Evolutionary conservation across 2,329 filamentous ascomycete species (phyloP).

Genomic region (Ophiostoma novo-ulmi): DNA sequence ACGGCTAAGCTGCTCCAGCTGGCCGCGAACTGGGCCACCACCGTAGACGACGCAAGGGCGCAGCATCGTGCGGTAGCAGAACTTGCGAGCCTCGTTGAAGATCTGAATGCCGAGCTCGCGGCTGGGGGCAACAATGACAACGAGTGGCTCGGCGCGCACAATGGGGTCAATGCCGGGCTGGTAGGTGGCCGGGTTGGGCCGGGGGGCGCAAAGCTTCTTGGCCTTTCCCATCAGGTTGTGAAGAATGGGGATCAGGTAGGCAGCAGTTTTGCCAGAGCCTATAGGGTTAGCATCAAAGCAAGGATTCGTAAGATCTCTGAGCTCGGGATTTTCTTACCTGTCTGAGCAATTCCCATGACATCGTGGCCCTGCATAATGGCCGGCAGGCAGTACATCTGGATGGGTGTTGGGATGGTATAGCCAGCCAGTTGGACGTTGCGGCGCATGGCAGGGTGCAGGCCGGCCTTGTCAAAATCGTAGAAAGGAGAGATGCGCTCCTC

Average conservation of each 20-base stretch:
- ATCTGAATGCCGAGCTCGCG: conserved; percentile 91
- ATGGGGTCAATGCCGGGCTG: conserved; percentile 41
- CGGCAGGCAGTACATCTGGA: conserved; percentile 80
- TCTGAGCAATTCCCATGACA: conserved; percentile 85
- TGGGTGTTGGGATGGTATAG: conserved; percentile 72
- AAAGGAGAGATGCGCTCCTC: conserved; percentile 47
- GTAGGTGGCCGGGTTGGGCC: conserved; percentile 60
- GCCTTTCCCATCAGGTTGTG: conserved; percentile 95
- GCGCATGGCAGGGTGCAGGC: conserved; percentile 77
- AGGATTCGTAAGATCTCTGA: neutral
- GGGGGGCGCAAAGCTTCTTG: conserved; percentile 74
- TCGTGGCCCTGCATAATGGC: conserved; percentile 72
- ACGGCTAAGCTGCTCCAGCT: conserved; percentile 66
- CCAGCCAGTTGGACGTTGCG: conserved; percentile 69
- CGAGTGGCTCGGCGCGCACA: conserved; percentile 76
- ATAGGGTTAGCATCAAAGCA: neutral
- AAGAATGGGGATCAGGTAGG: conserved; percentile 82
- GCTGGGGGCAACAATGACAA: conserved; percentile 78
- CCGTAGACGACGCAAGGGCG: conserved; percentile 88
- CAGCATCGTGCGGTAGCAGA: conserved; percentile 93
- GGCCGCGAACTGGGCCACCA: conserved; percentile 65
- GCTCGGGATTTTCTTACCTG: conserved; percentile 55
- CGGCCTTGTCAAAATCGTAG: conserved; percentile 64
- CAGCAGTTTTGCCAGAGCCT: conserved; percentile 96
- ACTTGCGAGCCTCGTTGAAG: conserved; percentile 85